Evolutionary conservation across 1,284 basidiomycete species (phyloP).

Genomic region (Clitocybe nebularis): DNA sequence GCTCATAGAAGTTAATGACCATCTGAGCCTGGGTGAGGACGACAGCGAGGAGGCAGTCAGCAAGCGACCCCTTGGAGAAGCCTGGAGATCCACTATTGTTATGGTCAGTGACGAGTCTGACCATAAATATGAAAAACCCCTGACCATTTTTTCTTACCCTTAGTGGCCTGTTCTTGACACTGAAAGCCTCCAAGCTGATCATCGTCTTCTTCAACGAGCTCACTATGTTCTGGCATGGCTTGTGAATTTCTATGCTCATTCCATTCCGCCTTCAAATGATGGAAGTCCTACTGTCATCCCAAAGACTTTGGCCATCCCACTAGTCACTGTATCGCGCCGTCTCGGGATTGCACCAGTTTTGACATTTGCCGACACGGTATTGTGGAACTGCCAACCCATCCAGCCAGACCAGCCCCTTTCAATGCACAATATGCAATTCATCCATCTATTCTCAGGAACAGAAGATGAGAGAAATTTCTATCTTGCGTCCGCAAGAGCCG

Average conservation of each 20-base stretch:
- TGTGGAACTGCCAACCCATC: slow-evolving; percentile 86
- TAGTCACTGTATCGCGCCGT: slow-evolving; percentile 70
- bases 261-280: slow-evolving; percentile 46
- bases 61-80: slow-evolving; percentile 49
- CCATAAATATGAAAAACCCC: slow-evolving; percentile 8
- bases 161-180: slow-evolving; percentile 72
- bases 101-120: slow-evolving; percentile 45
- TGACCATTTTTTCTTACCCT: slow-evolving; percentile 14
- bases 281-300: slow-evolving; percentile 59
- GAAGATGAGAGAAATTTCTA: slow-evolving; percentile 88
- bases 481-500: slow-evolving; percentile 79
- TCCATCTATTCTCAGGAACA: slow-evolving; percentile 80
- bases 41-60: slow-evolving; percentile 41
- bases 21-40: slow-evolving; percentile 63
- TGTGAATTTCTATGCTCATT: slow-evolving; percentile 88
- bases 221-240: slow-evolving; percentile 90
- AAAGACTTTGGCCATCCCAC: slow-evolving; percentile 74
- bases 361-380: slow-evolving; percentile 93
- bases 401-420: slow-evolving; percentile 52
- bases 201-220: slow-evolving; percentile 72
- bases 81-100: slow-evolving; percentile 65
- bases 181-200: slow-evolving; percentile 45
- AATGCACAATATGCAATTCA: slow-evolving; percentile 61
- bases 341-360: slow-evolving; percentile 89
- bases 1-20: slow-evolving; percentile 50